A percentile compares a stretch with the other conserved stretches of the same genome.
Conservation (phyloP, 768 basidiomycete genomes). For the Hortiboletus campestris region DNA sequence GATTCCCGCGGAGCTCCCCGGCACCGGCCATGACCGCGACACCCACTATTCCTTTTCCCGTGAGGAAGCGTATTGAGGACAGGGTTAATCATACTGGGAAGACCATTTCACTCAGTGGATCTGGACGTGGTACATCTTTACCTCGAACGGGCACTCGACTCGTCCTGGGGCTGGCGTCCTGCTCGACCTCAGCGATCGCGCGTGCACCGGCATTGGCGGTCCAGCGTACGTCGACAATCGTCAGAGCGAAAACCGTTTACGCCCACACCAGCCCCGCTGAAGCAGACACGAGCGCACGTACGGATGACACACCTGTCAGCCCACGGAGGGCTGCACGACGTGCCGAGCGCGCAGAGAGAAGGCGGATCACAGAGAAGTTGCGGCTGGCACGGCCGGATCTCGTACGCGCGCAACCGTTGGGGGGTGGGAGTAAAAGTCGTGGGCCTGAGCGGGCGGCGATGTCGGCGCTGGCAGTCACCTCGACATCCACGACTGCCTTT, state of each 20-base stretch:
- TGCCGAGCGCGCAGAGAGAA: constrained; percentile 19
- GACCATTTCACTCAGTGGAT: background rate
- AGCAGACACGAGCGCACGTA: background rate
- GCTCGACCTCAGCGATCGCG: constrained; percentile 5
- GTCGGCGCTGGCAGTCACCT: background rate
- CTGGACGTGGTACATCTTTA: background rate
- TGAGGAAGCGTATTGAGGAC: constrained; percentile 13
- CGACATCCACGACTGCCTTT: background rate
- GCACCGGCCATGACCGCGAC: background rate
- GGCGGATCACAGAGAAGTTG: constrained; percentile 38
- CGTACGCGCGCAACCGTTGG: constrained; percentile 28
- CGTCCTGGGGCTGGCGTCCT: background rate
- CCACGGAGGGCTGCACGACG: constrained; percentile 22
- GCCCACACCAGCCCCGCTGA: background rate
- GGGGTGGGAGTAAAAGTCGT: constrained; percentile 11
- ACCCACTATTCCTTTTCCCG: constrained; percentile 20
- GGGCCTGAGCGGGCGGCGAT: background rate
- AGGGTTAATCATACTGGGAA: background rate
- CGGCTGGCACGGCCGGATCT: constrained; percentile 44
- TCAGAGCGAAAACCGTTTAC: background rate
- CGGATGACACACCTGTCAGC: background rate
- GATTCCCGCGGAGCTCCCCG: background rate
- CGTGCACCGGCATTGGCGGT: background rate
- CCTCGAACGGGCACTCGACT: background rate
- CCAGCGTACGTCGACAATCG: background rate